Evolutionary conservation across 148 eudicot species (phyloP), one percentile per base, ranked within the genome.

Genomic region (Rhododendron mucronatum): DNA sequence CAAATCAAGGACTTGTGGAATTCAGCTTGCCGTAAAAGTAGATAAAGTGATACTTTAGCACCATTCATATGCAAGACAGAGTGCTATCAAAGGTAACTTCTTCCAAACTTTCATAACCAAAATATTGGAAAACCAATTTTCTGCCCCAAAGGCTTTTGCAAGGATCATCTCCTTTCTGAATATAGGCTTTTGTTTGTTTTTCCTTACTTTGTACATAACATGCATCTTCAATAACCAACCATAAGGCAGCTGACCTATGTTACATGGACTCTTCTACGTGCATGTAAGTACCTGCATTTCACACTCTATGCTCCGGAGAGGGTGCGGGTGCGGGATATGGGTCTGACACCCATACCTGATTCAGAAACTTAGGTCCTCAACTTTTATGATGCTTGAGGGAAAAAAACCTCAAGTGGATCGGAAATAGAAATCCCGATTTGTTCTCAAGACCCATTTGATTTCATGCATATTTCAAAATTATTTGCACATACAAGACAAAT

Each of bases 1-100:
- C 89, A 90, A 83, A 93, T 87, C 80, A 86, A 67, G 87, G 23
- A 83, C 2, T 15, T 14, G 14, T 14, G 5, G 67, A 78, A 67
- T 39, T 83, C 20, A 78, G 37, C 47, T 76, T 51, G 21, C 18
- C 55, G 23, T 15, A 33, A 21, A 33, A 33, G 23, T 51, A n/a
- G 4, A 26, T 33, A 33, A 16, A 55, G 35, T 4, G 13, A n/a
- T 50, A 28, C 16, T 9, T 4, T 51, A 45, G 16, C 55, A 39
- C 55, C 30, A n/a, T 47, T 45, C 20, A 21, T 39, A 82, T 11
- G 51, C 44, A 48, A 82, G 44, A 39, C 30, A 23, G 4, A 15
- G 41, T 23, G 84, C 15, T 61, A 61, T 82, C 20, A 3, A 28
- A 82, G 45, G 21, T 44, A 44, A 45, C 18, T 65, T 41, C 55